phyloP scores from a whole-genome alignment of 352 stramenopile genomes.

The Bremia lactucae region DNA sequence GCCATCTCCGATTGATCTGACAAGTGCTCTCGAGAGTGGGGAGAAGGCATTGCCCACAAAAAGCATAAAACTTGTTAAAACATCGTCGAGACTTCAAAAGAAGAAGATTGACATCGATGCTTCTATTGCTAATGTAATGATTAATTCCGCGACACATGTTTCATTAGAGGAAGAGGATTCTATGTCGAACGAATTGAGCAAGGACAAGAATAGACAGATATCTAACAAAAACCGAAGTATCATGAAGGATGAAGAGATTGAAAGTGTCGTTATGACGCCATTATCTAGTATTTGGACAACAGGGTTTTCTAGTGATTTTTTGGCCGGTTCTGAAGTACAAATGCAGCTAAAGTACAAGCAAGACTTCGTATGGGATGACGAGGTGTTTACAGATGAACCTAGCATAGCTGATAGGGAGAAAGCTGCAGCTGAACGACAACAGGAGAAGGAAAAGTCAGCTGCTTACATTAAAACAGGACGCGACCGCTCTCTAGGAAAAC shows the following conservation, averaged over 20 bases:
- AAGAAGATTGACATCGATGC: conserved; percentile 6
- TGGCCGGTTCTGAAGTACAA: conserved; percentile 2
- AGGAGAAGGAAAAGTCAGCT: conserved; percentile 17
- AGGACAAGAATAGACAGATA: neutral
- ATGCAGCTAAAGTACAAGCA: conserved; percentile 41
- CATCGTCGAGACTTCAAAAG: conserved; percentile 3
- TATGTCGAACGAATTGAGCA: neutral
- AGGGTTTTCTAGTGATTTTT: conserved; percentile 3
- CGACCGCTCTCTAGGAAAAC: conserved; percentile 32
- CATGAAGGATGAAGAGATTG: conserved; percentile 1
- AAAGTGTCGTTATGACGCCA: conserved; percentile 18
- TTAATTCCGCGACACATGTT: conserved; percentile 2
- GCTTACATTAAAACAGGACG: conserved; percentile 5
- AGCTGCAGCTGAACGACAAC: conserved; percentile 8
- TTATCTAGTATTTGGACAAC: conserved; percentile 50
- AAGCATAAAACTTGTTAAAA: conserved; percentile 1
- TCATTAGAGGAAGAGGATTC: conserved; percentile 12
- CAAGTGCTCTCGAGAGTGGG: conserved; percentile 12
- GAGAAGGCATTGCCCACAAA: conserved; percentile 6
- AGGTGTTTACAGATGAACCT: conserved; percentile 47
- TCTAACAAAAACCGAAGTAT: conserved; percentile 2
- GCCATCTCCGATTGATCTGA: conserved; percentile 23
- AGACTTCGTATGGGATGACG: conserved; percentile 62
- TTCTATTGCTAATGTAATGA: conserved; percentile 6
- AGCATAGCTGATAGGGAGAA: conserved; percentile 15